Evolutionary conservation across 106 monocot genomes (phyloP).

Genomic region (Acanthochlamys bracteata): DNA sequence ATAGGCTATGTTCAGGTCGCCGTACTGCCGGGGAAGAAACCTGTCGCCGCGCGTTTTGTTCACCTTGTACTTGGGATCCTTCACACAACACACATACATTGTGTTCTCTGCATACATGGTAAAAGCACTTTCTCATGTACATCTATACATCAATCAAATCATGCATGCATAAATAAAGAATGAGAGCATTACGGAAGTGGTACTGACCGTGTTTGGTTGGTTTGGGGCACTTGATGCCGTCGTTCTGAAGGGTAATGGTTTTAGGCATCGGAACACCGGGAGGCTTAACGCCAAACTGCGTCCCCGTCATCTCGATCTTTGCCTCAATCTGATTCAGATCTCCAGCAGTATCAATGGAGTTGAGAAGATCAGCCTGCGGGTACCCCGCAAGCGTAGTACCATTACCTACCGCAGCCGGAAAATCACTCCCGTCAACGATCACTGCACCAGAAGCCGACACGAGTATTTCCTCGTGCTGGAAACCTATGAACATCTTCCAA

Average conservation of each 20-base stretch:
- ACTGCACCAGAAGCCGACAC: conserved; percentile 70
- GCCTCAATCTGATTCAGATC: conserved; percentile 61
- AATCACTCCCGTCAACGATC: conserved; percentile 51
- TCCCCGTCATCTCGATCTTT: conserved; percentile 53
- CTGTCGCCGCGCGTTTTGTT: conserved; percentile 26
- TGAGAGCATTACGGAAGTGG: too few relatives aligned
- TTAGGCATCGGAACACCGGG: conserved; percentile 71
- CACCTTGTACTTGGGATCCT: conserved; percentile 51
- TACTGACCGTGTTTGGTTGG: conserved; percentile 33
- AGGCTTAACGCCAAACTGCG: conserved; percentile 78
- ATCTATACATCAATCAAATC: too few relatives aligned
- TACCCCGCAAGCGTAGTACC: conserved; percentile 65
- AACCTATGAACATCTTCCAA: conserved; percentile 84
- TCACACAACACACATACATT: conserved; percentile 74
- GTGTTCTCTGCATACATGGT: conserved; percentile 14
- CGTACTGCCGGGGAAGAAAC: conserved; percentile 53
- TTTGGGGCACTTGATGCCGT: conserved; percentile 66
- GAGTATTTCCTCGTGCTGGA: conserved; percentile 82
- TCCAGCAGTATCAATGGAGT: conserved; percentile 85
- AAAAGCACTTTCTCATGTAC: too few relatives aligned
- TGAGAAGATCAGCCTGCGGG: conserved; percentile 59
- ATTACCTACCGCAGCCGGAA: conserved; percentile 55
- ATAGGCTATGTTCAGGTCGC: conserved; percentile 80
- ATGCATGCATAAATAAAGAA: too few relatives aligned
- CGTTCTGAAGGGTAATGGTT: conserved; percentile 50